phyloP scores from a whole-genome alignment of 2,329 filamentous ascomycete species.

The Pestalotiopsis sp. region DNA sequence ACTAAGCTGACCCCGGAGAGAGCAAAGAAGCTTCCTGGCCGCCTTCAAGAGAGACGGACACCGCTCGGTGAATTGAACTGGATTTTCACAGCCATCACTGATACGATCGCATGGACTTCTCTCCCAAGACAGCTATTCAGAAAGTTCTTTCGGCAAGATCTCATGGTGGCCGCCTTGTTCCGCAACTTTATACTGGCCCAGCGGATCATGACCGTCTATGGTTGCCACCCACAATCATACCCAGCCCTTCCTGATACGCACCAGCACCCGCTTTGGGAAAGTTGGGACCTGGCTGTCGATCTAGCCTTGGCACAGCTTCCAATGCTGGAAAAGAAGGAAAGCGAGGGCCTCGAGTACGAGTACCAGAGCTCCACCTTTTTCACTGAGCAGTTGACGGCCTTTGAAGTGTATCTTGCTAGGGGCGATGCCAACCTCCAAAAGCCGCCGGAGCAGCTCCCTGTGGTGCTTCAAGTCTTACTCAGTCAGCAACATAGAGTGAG shows the following conservation, averaged over 20 bases:
- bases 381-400: constrained; percentile 93
- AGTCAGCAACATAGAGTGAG: constrained; percentile 93
- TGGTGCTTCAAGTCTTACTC: constrained; percentile 91
- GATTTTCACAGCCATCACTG: constrained; percentile 99
- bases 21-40: constrained; percentile 86
- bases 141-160: constrained; percentile 93
- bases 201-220: constrained; percentile 93
- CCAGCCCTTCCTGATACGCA: constrained; percentile 93
- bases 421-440: constrained; percentile 81
- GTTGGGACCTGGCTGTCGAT: constrained; percentile 96
- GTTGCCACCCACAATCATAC: constrained; percentile 91
- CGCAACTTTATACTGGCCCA: constrained; percentile 94
- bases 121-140: constrained; percentile 89
- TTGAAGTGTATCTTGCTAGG: constrained; percentile 89
- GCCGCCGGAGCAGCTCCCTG: constrained; percentile 90
- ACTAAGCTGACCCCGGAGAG: constrained; percentile 75
- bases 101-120: constrained; percentile 98
- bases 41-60: constrained; percentile 89
- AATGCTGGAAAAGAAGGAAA: constrained; percentile 78
- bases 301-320: constrained; percentile 91
- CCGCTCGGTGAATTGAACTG: constrained; percentile 96
- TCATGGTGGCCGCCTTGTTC: constrained; percentile 98
- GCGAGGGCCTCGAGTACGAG: constrained; percentile 76
- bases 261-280: constrained; percentile 92
- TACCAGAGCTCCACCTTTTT: constrained; percentile 97